Percentiles rank a stretch among this genome's conserved stretches.
Evolutionary conservation across 2,329 filamentous ascomycete species (phyloP).

Genomic region (Septoria linicola): DNA sequence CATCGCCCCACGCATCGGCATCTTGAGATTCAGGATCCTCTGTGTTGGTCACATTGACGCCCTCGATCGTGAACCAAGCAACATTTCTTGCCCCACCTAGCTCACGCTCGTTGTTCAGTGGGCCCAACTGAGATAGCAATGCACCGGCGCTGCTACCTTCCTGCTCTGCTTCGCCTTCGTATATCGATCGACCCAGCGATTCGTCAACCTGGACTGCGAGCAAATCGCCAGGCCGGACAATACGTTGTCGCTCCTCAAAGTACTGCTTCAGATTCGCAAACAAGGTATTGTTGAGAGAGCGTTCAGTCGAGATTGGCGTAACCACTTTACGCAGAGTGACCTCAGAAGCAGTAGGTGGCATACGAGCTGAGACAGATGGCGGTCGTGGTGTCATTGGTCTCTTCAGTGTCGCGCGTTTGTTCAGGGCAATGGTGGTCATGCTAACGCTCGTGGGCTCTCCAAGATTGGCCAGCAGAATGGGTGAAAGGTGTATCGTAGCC

Average conservation of each 20-base stretch:
- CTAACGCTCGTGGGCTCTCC: slow-evolving; percentile 75
- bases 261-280: slow-evolving; percentile 84
- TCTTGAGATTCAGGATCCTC: slow-evolving; percentile 59
- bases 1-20: slow-evolving; percentile 76
- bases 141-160: slow-evolving; percentile 60
- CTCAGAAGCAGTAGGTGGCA: slow-evolving; percentile 66
- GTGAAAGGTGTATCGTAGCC: slow-evolving; percentile 72
- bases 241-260: slow-evolving; percentile 77
- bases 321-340: slow-evolving; percentile 86
- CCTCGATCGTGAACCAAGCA: slow-evolving; percentile 90
- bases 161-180: slow-evolving; percentile 67
- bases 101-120: slow-evolving; percentile 56
- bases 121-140: slow-evolving; percentile 37
- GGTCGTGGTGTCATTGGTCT: slow-evolving; percentile 34
- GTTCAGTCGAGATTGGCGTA: slow-evolving; percentile 83
- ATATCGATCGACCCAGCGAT: slow-evolving; percentile 75
- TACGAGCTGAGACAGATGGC: slow-evolving; percentile 43
- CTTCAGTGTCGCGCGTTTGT: slow-evolving; percentile 44
- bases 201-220: slow-evolving; percentile 89
- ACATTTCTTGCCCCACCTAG: slow-evolving; percentile 47
- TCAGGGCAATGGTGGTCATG: slow-evolving; percentile 61
- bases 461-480: slow-evolving; percentile 82
- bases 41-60: slow-evolving; percentile 56
- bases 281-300: slow-evolving; percentile 78
- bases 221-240: slow-evolving; percentile 83